Evolutionary conservation across 176 grass and related monocot species (phyloP), one percentile per base, ranked within the genome.

Genomic region (Secale cereale): DNA sequence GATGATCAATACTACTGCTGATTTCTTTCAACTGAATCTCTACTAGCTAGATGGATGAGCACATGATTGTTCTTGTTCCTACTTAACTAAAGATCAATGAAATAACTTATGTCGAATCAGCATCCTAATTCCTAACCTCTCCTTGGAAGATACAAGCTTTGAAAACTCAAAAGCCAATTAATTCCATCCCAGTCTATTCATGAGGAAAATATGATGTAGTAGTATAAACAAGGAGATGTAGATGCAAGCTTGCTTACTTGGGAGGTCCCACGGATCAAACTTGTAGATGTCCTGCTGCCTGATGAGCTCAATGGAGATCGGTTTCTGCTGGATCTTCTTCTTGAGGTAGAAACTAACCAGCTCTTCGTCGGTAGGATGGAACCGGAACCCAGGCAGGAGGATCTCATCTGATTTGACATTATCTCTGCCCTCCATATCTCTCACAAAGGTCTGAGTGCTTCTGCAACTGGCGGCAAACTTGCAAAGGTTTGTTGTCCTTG

Each of bases 211-310:
- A 29, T 50, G 3, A n/a, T 16, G 5, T 5, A 88, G 5, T 5
- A 88, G 50, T 22, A 63, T 71, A n/a, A 45, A 9, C 39, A 45
- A 28, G 39, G 32, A 81, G 3, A 61, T 56, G 35, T 7, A 59
- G 10, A 15, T n/a, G 69, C 8, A 2, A 68, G 19, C 75, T 91
- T 94, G 14, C 93, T 94, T 94, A 94, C 93, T 92, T 90, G 93
- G 93, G 30, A 94, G 88, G 84, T 94, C 93, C 93, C 93, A 94
- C 39, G 93, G 93, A 81, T 94, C 90, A 59, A 81, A 90, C 46
- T 94, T 94, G 88, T 92, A 92, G 82, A 92, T 92, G 63, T 94
- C 90, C 30, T 88, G 87, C 74, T 88, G 85, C 65, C 83, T 84
- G 76, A 94, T 92, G 37, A 94, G 90, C 80, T 94, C 93, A 76